phyloP scores from a whole-genome alignment of 1,139 yeast genomes.

The Entelexis paramagnoliae region DNA sequence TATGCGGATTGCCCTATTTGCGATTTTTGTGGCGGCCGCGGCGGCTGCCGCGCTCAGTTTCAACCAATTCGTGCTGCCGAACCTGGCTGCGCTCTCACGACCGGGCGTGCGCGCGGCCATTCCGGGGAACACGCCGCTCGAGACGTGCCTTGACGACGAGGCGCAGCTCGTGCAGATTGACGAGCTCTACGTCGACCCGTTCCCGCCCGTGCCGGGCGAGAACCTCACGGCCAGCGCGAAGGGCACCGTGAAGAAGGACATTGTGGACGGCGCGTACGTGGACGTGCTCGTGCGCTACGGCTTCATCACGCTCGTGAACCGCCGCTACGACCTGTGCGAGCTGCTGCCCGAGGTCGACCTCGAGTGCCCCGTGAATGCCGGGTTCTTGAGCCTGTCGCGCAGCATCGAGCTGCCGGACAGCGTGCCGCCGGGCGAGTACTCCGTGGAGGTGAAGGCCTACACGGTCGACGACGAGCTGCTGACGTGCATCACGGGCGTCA shows the following conservation, averaged over 20 bases:
- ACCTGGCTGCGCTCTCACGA: neutral
- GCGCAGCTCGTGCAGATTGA: slow-evolving; percentile 56
- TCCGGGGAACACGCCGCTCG: slow-evolving; percentile 83
- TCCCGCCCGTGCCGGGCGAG: slow-evolving; percentile 77
- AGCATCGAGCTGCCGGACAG: slow-evolving; percentile 77
- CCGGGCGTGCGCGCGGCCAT: slow-evolving; percentile 31
- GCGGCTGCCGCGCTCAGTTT: neutral
- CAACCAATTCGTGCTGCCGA: slow-evolving; percentile 1
- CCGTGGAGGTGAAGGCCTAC: slow-evolving; percentile 79
- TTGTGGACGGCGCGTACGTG: slow-evolving; percentile 81
- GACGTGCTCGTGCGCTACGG: slow-evolving; percentile 91
- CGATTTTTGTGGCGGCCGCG: neutral
- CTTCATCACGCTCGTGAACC: slow-evolving; percentile 72
- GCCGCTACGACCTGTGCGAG: slow-evolving; percentile 84
- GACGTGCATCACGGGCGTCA: slow-evolving; percentile 75
- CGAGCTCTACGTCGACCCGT: slow-evolving; percentile 56
- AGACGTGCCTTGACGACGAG: slow-evolving; percentile 56
- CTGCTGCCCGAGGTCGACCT: slow-evolving; percentile 68
- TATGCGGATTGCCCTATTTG: slow-evolving; percentile 1
- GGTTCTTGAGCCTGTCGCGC: slow-evolving; percentile 55
- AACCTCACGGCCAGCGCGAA: slow-evolving; percentile 68
- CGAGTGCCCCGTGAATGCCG: slow-evolving; percentile 66
- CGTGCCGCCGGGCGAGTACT: slow-evolving; percentile 90
- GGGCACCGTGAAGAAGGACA: slow-evolving; percentile 47
- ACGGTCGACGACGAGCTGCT: slow-evolving; percentile 70